Percentiles rank a stretch among this genome's conserved stretches.
These are phyloP conservation scores for Kodamaea suecica DNA, from an alignment of 1,139 yeast genomes.

Conservation along the genomic window DNA sequence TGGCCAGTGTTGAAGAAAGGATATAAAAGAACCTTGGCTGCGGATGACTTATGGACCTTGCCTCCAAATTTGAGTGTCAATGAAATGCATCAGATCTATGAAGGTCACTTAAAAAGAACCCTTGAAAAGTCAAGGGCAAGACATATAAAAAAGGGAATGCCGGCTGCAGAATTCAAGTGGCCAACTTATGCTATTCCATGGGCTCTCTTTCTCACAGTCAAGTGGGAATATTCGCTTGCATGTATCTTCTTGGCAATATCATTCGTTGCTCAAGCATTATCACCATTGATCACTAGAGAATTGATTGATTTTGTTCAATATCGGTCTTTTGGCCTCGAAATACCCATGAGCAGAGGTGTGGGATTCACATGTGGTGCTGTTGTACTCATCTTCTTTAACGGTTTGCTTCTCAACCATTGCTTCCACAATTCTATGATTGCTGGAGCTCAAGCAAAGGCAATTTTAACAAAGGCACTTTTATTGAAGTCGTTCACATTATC, in stretches of 20 bases:
- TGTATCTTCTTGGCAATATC: slow-evolving; percentile 36
- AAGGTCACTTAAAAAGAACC: slow-evolving; percentile 22
- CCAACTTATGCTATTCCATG: slow-evolving; percentile 34
- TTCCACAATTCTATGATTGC: slow-evolving; percentile 46
- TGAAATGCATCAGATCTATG: slow-evolving; percentile 34
- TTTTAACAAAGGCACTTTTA: slow-evolving; percentile 39
- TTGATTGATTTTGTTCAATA: slow-evolving; percentile 42
- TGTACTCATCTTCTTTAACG: slow-evolving; percentile 37
- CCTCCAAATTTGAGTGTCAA: slow-evolving; percentile 40
- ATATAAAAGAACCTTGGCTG: slow-evolving; percentile 41
- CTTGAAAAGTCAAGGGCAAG: slow-evolving; percentile 22
- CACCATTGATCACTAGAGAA: slow-evolving; percentile 40
- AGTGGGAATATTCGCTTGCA: slow-evolving; percentile 34
- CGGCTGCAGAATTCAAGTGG: slow-evolving; percentile 33
- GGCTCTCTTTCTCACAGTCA: slow-evolving; percentile 39
- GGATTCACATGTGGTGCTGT: slow-evolving; percentile 44
- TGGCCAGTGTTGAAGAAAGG: slow-evolving; percentile 41
- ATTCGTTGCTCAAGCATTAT: slow-evolving; percentile 38
- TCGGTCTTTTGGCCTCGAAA: slow-evolving; percentile 34
- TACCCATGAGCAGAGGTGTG: slow-evolving; percentile 35
- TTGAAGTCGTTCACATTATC: slow-evolving; percentile 39
- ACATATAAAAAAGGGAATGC: slow-evolving; percentile 24
- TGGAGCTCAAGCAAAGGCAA: slow-evolving; percentile 46
- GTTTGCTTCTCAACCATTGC: slow-evolving; percentile 42
- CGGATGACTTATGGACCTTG: slow-evolving; percentile 39